Evolutionary conservation across 306 rosid genomes (phyloP).

Genomic region (Abrus pulchellus): DNA sequence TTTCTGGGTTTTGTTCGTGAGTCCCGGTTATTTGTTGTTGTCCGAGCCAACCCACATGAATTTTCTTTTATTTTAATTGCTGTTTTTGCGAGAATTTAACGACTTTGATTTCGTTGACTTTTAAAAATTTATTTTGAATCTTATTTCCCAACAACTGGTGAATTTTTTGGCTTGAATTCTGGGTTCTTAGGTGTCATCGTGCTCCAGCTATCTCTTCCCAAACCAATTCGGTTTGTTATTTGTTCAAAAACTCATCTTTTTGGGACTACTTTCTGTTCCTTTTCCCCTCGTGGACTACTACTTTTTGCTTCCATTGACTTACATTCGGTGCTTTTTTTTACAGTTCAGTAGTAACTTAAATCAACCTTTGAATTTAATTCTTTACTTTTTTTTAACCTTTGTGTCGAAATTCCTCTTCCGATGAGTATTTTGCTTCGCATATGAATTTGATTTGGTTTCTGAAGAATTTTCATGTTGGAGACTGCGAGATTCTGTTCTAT

Average conservation of each 20-base stretch:
- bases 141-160: background rate
- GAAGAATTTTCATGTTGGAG: background rate
- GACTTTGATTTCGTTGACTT: constrained; percentile 16
- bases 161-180: background rate
- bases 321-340: background rate
- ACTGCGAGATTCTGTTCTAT: constrained; percentile 41
- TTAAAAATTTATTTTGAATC: background rate
- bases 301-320: constrained; percentile 2
- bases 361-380: background rate
- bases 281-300: constrained; percentile 40
- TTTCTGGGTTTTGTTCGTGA: constrained; percentile 4
- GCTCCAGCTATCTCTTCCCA: background rate
- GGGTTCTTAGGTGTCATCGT: constrained; percentile 6
- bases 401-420: background rate
- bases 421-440: background rate
- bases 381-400: background rate
- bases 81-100: background rate
- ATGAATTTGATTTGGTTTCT: constrained; percentile 16
- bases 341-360: background rate
- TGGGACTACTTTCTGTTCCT: constrained; percentile 34
- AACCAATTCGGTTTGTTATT: constrained; percentile 11
- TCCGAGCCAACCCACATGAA: background rate
- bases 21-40: background rate
- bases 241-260: background rate
- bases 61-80: constrained; percentile 12